Evolutionary conservation across 2,329 filamentous ascomycete genomes (phyloP).

Genomic region (Aspergillus fumigatiaffinis): DNA sequence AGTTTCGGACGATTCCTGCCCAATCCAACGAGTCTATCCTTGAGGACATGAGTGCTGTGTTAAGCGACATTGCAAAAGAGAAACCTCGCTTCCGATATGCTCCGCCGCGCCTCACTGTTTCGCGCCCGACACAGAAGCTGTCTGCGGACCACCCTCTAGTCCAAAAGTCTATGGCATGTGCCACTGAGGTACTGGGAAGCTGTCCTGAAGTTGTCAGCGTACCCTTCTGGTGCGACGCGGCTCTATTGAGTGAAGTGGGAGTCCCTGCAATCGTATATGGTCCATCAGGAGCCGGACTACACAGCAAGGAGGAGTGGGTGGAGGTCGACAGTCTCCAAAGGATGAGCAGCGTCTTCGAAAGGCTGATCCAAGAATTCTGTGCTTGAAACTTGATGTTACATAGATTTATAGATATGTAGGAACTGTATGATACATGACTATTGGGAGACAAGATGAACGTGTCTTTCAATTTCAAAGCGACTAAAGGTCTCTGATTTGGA

Average conservation of each 20-base stretch:
- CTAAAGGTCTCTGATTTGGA: too few relatives aligned
- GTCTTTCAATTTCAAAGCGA: too few relatives aligned
- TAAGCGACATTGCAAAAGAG: constrained; percentile 30
- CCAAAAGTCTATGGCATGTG: constrained; percentile 26
- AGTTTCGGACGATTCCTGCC: constrained; percentile 47
- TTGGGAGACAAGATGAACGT: too few relatives aligned
- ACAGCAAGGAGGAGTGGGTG: constrained; percentile 51
- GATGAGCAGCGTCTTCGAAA: constrained; percentile 22
- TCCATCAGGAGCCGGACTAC: constrained; percentile 47
- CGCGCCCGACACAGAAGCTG: constrained; percentile 44
- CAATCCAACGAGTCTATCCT: constrained; percentile 40
- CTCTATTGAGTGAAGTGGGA: constrained; percentile 43
- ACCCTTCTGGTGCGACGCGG: constrained; percentile 51
- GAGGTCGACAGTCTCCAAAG: constrained; percentile 42
- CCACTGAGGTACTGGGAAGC: constrained; percentile 23
- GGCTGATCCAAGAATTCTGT: constrained; percentile 19
- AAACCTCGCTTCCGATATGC: constrained; percentile 40
- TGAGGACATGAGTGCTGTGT: constrained; percentile 35
- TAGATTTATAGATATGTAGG: background rate
- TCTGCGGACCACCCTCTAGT: constrained; percentile 41
- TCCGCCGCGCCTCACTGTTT: constrained; percentile 38
- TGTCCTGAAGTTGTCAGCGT: constrained; percentile 26
- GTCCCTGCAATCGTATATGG: constrained; percentile 49
- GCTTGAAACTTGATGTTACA: constrained; percentile 1
- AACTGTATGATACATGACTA: background rate